These are phyloP conservation scores for Polyplosphaeria fusca DNA, from an alignment of 495 filamentous ascomycete species.

Conservation along the genomic window DNA sequence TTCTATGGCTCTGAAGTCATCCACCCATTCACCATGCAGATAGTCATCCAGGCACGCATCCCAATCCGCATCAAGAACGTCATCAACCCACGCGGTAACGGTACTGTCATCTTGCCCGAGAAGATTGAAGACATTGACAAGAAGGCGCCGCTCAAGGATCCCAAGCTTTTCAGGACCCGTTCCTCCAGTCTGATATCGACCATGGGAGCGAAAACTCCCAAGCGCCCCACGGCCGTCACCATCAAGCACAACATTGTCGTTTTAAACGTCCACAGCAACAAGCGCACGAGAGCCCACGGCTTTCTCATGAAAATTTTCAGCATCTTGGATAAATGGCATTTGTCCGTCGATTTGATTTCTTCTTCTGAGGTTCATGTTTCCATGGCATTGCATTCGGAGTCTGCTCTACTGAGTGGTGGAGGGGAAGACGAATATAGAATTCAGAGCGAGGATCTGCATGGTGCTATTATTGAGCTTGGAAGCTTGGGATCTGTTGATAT, in stretches of 20 bases:
- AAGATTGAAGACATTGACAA: slow-evolving; percentile 47
- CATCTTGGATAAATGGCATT: slow-evolving; percentile 71
- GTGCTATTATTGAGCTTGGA: slow-evolving; percentile 57
- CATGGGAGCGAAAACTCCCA: slow-evolving; percentile 20
- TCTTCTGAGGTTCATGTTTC: slow-evolving; percentile 94
- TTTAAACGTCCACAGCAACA: slow-evolving; percentile 93
- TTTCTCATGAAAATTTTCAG: slow-evolving; percentile 90
- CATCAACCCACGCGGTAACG: slow-evolving; percentile 82
- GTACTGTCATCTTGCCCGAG: slow-evolving; percentile 73
- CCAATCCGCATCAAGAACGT: slow-evolving; percentile 98
- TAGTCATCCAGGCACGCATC: slow-evolving; percentile 88
- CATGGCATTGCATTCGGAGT: slow-evolving; percentile 77
- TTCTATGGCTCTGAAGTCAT: slow-evolving; percentile 70
- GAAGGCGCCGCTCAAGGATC: slow-evolving; percentile 47
- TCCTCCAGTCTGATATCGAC: slow-evolving; percentile 29
- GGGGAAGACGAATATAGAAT: slow-evolving; percentile 60
- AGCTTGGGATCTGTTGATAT: slow-evolving; percentile 83
- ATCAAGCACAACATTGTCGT: slow-evolving; percentile 91
- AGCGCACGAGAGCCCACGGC: slow-evolving; percentile 79
- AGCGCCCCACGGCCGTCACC: slow-evolving; percentile 81
- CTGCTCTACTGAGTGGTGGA: slow-evolving; percentile 48
- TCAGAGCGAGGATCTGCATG: slow-evolving; percentile 37
- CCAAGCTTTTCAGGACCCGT: slow-evolving; percentile 40
- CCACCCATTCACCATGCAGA: slow-evolving; percentile 97
- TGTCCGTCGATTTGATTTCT: slow-evolving; percentile 90